These are phyloP conservation scores for Sporothrix protearum DNA, from an alignment of 2,329 filamentous ascomycete species.

Conservation along the genomic window DNA sequence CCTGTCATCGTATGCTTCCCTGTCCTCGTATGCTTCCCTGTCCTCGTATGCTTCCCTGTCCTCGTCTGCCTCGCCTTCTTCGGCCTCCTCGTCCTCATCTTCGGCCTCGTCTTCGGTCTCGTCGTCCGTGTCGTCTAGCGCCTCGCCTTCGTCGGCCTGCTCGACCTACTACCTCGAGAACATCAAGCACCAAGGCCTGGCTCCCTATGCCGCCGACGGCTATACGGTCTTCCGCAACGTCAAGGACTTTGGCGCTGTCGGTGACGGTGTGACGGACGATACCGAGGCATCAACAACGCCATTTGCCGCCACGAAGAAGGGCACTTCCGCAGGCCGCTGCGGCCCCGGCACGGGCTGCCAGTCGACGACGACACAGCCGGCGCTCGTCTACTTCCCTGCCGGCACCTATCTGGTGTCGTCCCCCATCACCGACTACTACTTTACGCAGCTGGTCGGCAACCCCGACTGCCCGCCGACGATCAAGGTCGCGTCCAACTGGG, in stretches of 20 bases:
- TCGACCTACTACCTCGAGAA: constrained; percentile 21
- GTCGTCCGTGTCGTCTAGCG: neutral
- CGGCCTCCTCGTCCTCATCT: neutral
- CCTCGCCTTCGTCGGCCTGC: constrained; percentile 8
- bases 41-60: no score
- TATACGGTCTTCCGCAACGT: constrained; percentile 30
- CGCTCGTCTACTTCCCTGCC: constrained; percentile 28
- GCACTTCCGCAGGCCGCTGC: constrained; percentile 17
- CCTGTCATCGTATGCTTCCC: neutral
- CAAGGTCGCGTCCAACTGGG: constrained; percentile 18
- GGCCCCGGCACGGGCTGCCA: constrained; percentile 21
- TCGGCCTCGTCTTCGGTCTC: neutral
- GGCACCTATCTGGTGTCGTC: constrained; percentile 26
- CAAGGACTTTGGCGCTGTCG: constrained; percentile 54
- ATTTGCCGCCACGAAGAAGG: constrained; percentile 48
- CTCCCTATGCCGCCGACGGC: constrained; percentile 20
- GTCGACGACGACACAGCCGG: constrained; percentile 25
- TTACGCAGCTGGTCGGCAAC: constrained; percentile 27
- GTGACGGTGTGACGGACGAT: constrained; percentile 72
- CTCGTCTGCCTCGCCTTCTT: neutral
- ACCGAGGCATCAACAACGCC: constrained; percentile 64
- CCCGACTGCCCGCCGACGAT: constrained; percentile 25
- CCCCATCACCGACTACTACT: constrained; percentile 28
- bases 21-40: neutral
- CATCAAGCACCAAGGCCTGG: constrained; percentile 26